Percentiles rank a stretch among this genome's conserved stretches.
phyloP scores from a whole-genome alignment of 225 moss, liverwort and hornwort genomes.

The Rhytidiadelphus loreus region DNA sequence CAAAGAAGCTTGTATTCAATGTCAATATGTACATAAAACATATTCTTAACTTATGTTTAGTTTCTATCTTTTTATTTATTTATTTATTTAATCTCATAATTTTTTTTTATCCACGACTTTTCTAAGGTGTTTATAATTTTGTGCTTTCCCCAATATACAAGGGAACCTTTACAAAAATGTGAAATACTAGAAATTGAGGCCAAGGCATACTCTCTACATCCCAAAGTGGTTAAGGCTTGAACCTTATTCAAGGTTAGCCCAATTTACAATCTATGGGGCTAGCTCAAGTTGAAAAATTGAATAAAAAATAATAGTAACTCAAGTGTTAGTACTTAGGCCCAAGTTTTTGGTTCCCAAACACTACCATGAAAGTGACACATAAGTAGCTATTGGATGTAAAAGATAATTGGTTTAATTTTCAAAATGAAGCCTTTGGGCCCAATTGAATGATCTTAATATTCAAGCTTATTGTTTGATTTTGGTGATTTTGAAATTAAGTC shows the following conservation, averaged over 20 bases:
- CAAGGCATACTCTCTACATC: too few species aligned
- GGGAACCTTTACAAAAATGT: too few species aligned
- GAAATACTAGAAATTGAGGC: too few species aligned
- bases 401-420: neutral
- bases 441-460: neutral
- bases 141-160: too few species aligned
- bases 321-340: neutral
- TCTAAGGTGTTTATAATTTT: too few species aligned
- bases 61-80: too few species aligned
- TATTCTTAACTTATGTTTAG: too few species aligned
- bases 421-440: neutral
- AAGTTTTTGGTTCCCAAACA: neutral
- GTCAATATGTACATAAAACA: too few species aligned
- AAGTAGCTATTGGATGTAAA: neutral
- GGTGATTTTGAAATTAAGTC: neutral
- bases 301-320: neutral
- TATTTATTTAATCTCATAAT: too few species aligned
- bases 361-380: rapidly evolving
- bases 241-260: neutral
- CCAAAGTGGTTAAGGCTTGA: too few species aligned
- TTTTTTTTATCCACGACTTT: too few species aligned
- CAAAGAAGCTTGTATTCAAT: too few species aligned
- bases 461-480: neutral
- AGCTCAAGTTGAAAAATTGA: neutral
- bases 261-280: neutral